phyloP scores from a whole-genome alignment of 2,329 filamentous ascomycete species.

The Coniochaeta ligniaria region DNA sequence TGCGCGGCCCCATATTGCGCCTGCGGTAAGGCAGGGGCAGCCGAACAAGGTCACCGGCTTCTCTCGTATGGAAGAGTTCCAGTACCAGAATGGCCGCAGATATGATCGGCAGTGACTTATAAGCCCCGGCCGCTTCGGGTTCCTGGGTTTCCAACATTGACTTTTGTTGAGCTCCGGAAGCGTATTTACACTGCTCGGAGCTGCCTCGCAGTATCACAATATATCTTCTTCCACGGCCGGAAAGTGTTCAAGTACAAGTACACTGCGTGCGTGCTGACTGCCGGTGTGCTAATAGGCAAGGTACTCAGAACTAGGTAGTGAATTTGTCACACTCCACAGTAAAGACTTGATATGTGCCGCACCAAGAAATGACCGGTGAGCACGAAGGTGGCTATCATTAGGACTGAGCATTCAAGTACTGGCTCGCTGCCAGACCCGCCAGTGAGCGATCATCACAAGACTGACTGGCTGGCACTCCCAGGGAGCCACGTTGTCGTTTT shows the following conservation, averaged over 20 bases:
- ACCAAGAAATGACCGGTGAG: not conserved
- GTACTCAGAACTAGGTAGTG: not conserved
- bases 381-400: not conserved
- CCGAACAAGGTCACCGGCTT: not conserved
- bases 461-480: not conserved
- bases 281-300: not conserved
- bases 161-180: no score
- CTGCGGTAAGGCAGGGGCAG: not conserved
- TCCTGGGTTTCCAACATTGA: not conserved
- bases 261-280: not conserved
- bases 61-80: not conserved
- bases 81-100: not conserved
- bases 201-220: not conserved
- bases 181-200: not conserved
- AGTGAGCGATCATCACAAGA: no score
- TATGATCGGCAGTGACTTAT: not conserved
- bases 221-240: not conserved
- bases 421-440: not conserved
- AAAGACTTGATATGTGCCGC: not conserved
- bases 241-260: not conserved
- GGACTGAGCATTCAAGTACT: not conserved
- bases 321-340: not conserved
- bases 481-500: not conserved
- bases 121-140: not conserved
- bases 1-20: constrained; percentile 1